Conservation (phyloP, 768 basidiomycete species). For the Lactifluus piperatus region DNA sequence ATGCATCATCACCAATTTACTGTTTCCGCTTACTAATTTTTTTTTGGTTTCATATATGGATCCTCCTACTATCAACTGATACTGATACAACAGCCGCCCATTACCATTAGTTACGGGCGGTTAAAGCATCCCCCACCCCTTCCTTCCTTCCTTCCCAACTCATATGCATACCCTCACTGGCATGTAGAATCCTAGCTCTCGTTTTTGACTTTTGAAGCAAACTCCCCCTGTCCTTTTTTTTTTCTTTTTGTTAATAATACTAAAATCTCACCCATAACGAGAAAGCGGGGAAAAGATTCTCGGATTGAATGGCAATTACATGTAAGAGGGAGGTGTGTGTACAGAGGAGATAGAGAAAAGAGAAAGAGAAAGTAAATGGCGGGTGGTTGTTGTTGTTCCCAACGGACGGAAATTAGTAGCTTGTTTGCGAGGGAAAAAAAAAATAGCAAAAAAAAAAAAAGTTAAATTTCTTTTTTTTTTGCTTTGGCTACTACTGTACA, state of each 20-base stretch:
- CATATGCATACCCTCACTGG: constrained; percentile 11
- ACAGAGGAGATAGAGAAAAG: not conserved
- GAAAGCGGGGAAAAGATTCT: not conserved
- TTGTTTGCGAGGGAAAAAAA: no score
- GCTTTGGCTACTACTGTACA: no score
- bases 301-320: constrained; percentile 14
- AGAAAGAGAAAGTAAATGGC: no score
- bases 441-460: no score
- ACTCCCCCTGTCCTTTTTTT: no score
- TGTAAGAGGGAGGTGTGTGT: not conserved
- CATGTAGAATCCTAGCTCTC: not conserved
- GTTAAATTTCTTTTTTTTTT: no score
- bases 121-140: not conserved
- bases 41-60: not conserved
- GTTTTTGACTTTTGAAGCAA: not conserved
- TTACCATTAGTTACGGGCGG: not conserved
- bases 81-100: not conserved
- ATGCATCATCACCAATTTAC: no score
- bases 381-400: no score
- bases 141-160: not conserved
- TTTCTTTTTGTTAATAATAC: constrained; percentile 4
- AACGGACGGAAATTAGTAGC: not conserved
- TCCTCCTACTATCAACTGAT: not conserved
- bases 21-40: not conserved
- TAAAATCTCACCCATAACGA: not conserved